Evolutionary conservation across 2,329 filamentous ascomycete genomes (phyloP).

Genomic region (Biscogniauxia sp.): DNA sequence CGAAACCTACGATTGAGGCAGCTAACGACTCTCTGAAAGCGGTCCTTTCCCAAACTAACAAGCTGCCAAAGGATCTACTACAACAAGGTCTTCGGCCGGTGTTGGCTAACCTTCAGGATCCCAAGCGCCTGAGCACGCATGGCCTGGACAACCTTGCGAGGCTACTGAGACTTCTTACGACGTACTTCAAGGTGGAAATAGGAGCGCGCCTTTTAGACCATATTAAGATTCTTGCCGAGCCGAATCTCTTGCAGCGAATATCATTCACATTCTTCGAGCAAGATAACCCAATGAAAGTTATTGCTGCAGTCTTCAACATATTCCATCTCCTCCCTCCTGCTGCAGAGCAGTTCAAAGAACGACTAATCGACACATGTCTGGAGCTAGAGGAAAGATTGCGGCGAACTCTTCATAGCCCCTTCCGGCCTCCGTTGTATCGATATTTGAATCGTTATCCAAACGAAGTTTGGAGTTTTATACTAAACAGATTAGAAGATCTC

Average conservation of each 20-base stretch:
- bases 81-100: constrained; percentile 93
- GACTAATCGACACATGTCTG: constrained; percentile 85
- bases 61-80: constrained; percentile 90
- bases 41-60: constrained; percentile 83
- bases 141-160: constrained; percentile 89
- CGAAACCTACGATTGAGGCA: constrained; percentile 86
- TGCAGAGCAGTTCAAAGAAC: constrained; percentile 86
- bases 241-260: constrained; percentile 76
- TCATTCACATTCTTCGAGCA: constrained; percentile 96
- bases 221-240: constrained; percentile 84
- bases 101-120: constrained; percentile 93
- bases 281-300: constrained; percentile 87
- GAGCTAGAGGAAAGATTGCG: constrained; percentile 82
- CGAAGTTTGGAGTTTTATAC: constrained; percentile 79
- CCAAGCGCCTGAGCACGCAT: constrained; percentile 82
- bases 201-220: constrained; percentile 91
- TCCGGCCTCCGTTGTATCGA: constrained; percentile 84
- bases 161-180: constrained; percentile 85
- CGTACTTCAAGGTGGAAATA: constrained; percentile 99
- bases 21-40: constrained; percentile 88
- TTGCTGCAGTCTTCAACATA: constrained; percentile 91
- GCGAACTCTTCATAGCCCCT: constrained; percentile 86
- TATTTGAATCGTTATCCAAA: constrained; percentile 92
- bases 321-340: constrained; percentile 93
- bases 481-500: constrained; percentile 76